Evolutionary conservation across 2,329 filamentous ascomycete species (phyloP).

Genomic region (Xylariaceae sp.): DNA sequence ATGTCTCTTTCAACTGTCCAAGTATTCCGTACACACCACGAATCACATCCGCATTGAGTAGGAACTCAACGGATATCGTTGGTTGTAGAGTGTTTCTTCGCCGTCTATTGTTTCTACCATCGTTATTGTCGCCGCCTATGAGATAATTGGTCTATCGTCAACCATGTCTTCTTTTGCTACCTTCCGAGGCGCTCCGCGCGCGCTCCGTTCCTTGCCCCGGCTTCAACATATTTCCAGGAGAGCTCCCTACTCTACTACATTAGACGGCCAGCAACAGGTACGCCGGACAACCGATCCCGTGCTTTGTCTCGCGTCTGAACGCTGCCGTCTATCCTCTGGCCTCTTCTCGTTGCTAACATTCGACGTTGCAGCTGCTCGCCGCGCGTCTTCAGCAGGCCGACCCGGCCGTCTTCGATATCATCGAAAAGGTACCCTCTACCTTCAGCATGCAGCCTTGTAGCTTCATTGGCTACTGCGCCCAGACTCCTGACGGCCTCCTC

Average conservation of each 20-base stretch:
- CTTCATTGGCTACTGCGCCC: neutral
- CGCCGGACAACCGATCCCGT: slow-evolving; percentile 14
- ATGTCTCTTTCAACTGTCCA: too few species aligned
- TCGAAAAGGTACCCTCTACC: slow-evolving; percentile 66
- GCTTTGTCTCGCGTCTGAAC: neutral
- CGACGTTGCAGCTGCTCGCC: slow-evolving; percentile 63
- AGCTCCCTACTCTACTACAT: slow-evolving; percentile 43
- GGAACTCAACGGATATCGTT: neutral
- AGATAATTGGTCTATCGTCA: neutral
- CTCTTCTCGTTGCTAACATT: slow-evolving; percentile 11
- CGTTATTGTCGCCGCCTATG: neutral
- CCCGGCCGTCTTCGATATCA: slow-evolving; percentile 79
- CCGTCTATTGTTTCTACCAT: neutral
- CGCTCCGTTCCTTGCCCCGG: slow-evolving; percentile 37
- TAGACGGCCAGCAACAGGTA: slow-evolving; percentile 60
- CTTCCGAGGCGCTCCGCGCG: slow-evolving; percentile 47
- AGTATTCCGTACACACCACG: neutral
- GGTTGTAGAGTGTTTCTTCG: neutral
- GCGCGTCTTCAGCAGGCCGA: slow-evolving; percentile 79
- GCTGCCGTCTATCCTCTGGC: too few species aligned
- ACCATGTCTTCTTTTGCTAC: slow-evolving; percentile 45
- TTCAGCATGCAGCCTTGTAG: neutral
- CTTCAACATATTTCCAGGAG: slow-evolving; percentile 32
- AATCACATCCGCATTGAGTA: neutral
- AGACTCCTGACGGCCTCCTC: slow-evolving; percentile 11